phyloP scores from a whole-genome alignment of 2,329 filamentous ascomycete species.

The Iodosphaeria phyllophila region DNA sequence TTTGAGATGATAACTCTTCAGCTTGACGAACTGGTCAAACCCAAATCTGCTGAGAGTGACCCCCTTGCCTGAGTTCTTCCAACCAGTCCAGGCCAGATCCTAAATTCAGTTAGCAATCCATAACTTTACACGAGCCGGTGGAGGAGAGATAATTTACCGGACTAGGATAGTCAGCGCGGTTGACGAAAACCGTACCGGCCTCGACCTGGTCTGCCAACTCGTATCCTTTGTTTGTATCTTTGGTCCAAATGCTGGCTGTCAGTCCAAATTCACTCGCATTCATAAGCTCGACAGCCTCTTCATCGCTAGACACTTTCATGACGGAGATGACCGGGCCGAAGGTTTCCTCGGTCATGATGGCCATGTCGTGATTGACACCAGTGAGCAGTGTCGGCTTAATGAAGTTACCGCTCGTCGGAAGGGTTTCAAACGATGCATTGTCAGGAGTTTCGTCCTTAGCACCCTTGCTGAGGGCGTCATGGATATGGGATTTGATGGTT shows the following conservation, averaged over 20 bases:
- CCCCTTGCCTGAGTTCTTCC: conserved; percentile 92
- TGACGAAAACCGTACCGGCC: conserved; percentile 91
- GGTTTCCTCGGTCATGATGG: conserved; percentile 82
- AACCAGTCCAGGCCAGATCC: conserved; percentile 93
- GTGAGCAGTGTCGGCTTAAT: conserved; percentile 71
- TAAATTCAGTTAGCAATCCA: conserved; percentile 16
- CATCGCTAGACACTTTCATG: conserved; percentile 67
- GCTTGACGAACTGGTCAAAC: conserved; percentile 88
- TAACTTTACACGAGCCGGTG: conserved; percentile 4
- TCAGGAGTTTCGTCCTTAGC: conserved; percentile 71
- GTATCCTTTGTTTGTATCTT: conserved; percentile 58
- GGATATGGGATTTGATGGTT: conserved; percentile 59
- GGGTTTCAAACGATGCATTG: conserved; percentile 56
- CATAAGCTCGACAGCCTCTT: conserved; percentile 70
- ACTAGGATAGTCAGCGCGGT: conserved; percentile 80
- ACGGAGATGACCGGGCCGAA: conserved; percentile 87
- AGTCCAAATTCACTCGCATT: conserved; percentile 90
- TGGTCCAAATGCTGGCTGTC: conserved; percentile 95
- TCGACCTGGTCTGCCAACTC: conserved; percentile 66
- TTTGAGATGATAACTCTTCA: conserved; percentile 93
- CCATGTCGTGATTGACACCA: conserved; percentile 65
- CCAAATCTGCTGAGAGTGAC: conserved; percentile 78
- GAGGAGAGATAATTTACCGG: conserved; percentile 42
- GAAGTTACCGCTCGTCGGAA: conserved; percentile 68
- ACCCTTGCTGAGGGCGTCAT: conserved; percentile 67